Evolutionary conservation across 2,329 filamentous ascomycete genomes (phyloP), one percentile per base, ranked within the genome.

Genomic region (Curvularia sp.): DNA sequence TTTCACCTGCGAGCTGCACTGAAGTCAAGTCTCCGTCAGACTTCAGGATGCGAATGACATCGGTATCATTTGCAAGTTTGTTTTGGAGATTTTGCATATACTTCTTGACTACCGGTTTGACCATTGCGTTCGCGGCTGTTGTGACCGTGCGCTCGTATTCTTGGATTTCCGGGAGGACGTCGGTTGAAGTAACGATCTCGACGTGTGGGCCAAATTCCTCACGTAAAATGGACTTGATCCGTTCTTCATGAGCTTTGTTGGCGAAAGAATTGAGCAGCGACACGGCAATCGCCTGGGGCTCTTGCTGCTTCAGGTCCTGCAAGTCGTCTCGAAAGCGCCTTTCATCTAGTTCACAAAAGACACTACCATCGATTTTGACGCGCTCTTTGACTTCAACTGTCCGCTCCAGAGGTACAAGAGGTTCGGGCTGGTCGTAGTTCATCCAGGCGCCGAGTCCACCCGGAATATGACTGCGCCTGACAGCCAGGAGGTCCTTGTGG

Each of bases 61-160:
- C 72, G 10, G 76, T 81, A 43, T 83, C 80, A 0, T 70, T 63
- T 3, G 69, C 67, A 5, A 83, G 76, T 32, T 75, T 70, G 12
- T 74, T 74, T 21, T 76, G 68, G 8, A 83, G 66, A 38, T 78
- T 78, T 4, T 70, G 68, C 60, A 83, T 74, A 53, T 83, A 83
- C 10, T 61, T 75, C 66, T 81, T 80, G 19, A 83, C 78, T 5
- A 82, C 71, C 0, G 81, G 80, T 53, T 82, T 81, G 5, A 83
- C 79, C 5, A 82, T 76, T 1, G 80, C 80, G 61, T 83, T 83
- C 2, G 80, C 78, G 4, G 80, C 76, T 0, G 81, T 80, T 0
- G 81, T 83, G 9, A 82, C 80, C 0, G 80, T 82, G 2, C 81
- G 73, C 66, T 83, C 80, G 48, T 82, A 83, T 64, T 82, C 81